phyloP scores from a whole-genome alignment of 2,329 filamentous ascomycete genomes.

The Fonsecaea monophora region DNA sequence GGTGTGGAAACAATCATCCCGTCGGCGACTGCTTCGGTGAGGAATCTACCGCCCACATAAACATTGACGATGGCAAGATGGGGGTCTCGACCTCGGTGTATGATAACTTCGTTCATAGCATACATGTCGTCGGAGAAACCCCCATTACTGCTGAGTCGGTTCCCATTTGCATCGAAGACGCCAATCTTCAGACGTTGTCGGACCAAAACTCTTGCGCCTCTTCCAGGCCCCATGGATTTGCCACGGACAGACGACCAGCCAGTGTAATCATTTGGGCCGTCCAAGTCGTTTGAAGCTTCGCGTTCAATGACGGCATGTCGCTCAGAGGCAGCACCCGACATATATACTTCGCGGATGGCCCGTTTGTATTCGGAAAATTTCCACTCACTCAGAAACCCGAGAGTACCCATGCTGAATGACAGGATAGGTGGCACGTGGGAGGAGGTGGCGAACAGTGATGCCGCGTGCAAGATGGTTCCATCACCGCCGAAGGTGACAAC shows the following conservation, averaged over 20 bases:
- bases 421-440: slow-evolving; percentile 85
- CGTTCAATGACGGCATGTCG: slow-evolving; percentile 53
- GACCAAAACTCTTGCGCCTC: slow-evolving; percentile 80
- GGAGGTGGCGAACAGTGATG: slow-evolving; percentile 83
- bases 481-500: slow-evolving; percentile 92
- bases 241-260: slow-evolving; percentile 78
- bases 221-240: slow-evolving; percentile 77
- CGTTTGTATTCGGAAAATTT: slow-evolving; percentile 92
- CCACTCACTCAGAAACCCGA: slow-evolving; percentile 96
- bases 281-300: slow-evolving; percentile 46
- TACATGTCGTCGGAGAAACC: slow-evolving; percentile 57
- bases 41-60: slow-evolving; percentile 82
- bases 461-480: slow-evolving; percentile 85
- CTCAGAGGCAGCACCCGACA: slow-evolving; percentile 69
- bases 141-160: slow-evolving; percentile 45
- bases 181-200: slow-evolving; percentile 87
- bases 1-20: slow-evolving; percentile 94
- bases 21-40: slow-evolving; percentile 93
- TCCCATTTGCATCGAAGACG: slow-evolving; percentile 74
- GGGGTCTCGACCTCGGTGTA: slow-evolving; percentile 87
- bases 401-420: slow-evolving; percentile 94
- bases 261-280: slow-evolving; percentile 43
- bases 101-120: slow-evolving; percentile 93
- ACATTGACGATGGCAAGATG: slow-evolving; percentile 93
- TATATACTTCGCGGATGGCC: slow-evolving; percentile 90